Conservation (phyloP, 169 alveolate genomes). For the Eimeria necatrix region DNA sequence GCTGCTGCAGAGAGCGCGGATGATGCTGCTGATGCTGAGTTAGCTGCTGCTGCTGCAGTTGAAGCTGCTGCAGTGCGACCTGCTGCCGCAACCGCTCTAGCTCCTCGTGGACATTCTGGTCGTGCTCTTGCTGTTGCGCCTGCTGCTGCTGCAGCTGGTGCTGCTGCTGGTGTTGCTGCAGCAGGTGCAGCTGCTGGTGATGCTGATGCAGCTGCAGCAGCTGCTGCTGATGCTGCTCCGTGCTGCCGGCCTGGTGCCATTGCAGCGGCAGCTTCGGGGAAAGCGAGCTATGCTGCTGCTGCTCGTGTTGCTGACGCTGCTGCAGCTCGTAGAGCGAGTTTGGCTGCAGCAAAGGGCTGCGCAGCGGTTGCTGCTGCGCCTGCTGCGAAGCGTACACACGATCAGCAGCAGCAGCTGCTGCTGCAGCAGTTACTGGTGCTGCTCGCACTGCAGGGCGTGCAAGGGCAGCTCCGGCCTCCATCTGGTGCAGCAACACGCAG, state of each 20-base stretch:
- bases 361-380: neutral
- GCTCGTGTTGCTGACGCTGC: neutral
- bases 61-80: no score
- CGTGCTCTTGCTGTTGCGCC: neutral
- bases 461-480: neutral
- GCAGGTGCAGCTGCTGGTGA: no score
- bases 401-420: neutral
- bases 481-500: no score
- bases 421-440: neutral
- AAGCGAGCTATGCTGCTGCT: neutral
- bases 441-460: conserved; percentile 7
- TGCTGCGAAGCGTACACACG: neutral
- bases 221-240: neutral
- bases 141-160: conserved; percentile 7
- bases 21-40: neutral
- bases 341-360: conserved; percentile 28
- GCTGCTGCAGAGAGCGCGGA: neutral
- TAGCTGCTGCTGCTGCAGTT: conserved; percentile 18
- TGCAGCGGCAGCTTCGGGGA: conserved; percentile 7
- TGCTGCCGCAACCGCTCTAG: conserved; percentile 60
- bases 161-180: no score
- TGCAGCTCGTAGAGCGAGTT: neutral
- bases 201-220: conserved; percentile 52
- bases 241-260: conserved; percentile 5
- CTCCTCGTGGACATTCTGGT: conserved; percentile 17